Base-by-base conservation (phyloP, 345 rosid genomes). In the Mercurialis annua region DNA sequence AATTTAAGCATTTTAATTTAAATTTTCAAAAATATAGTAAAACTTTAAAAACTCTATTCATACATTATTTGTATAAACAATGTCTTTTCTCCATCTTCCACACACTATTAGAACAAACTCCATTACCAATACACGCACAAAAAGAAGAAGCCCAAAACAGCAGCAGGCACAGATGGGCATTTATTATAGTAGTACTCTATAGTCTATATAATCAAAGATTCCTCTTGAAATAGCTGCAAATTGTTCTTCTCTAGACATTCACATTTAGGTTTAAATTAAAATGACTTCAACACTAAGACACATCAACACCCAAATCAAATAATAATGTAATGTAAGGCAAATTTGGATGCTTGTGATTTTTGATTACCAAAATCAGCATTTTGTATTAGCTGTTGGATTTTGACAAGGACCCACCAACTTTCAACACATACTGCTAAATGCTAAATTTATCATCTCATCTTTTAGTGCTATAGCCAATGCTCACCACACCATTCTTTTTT, bases 321-420 rank as follows among this genome's bases (percentile, higher is more conserved):
- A 27, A n/a, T 54, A 5, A 27, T 27, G 36, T 26, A 16, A 38
- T 27, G 55, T 10, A 33, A 63, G 78, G 77, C 69, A 75, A 77
- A 47, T 74, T 73, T 80, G 83, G 76, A 78, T 66, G 49, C 50
- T 80, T 59, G 57, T 62, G 76, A 72, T 72, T 73, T 74, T 73
- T 66, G 64, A 62, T 75, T 75, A 52, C 77, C 75, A 31, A 63
- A 53, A 68, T 70, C 65, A 68, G 40, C 65, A 60, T 16, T 48
- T 30, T 40, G 21, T 17, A 69, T 43, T 69, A 70, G 81, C 68
- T 72, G 79, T 65, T 77, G 67, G 77, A 71, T 77, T 68, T 76
- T 64, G 82, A 74, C 77, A 73, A 53, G 83, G 83, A 79, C 81
- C 90, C 85, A 76, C 84, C 76, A 62, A 56, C 23, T 66, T 72